Evolutionary conservation across 768 basidiomycete species (phyloP), one percentile per base, ranked within the genome.

Genomic region (Termitomyces sp.): DNA sequence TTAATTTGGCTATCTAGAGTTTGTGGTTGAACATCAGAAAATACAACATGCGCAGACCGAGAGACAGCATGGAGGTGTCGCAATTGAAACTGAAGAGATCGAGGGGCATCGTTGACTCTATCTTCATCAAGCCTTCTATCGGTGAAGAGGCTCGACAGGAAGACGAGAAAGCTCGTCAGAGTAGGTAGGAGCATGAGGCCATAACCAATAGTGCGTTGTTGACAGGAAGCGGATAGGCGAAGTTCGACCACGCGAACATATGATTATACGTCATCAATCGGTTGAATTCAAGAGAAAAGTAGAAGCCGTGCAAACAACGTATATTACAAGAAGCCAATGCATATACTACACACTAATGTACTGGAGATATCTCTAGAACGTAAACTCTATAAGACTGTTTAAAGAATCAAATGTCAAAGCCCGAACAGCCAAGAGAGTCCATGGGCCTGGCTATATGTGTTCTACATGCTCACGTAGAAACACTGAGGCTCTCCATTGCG

Each of bases 1-100:
- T 52, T 34, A 37, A 44, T 32, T 17, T 55, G 52, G 27, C 55
- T 40, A 48, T 54, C 39, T n/a, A 53, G 55, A 28, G 55, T 47
- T 41, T 54, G 56, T 27, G 63, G 58, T 43, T 60, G 66, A 39
- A 75, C 67, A 64, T 88, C 82, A 11, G 83, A 73, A 64, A 88
- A 88, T 37, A 82, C 65, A 41, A 88, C 75, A 45, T 67, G 78
- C 11, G 77, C 75, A 28, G 73, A 70, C 0, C 73, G 57, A 3
- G 82, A 80, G 1, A 82, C 74, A 2, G 83, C 80, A 62, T 88
- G 85, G 19, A 81, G 67, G 63, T 88, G 86, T 48, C 86, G 79
- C 59, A 87, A 71, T 62, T 85, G 76, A 63, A 88, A 84, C 35
- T 70, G 60, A 59, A 81, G 66, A 12, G 30, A 48, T 42, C 59